A percentile compares a stretch with the other conserved stretches of the same genome.
These are phyloP conservation scores for Mycosphaerella arachidis DNA, from an alignment of 2,329 filamentous ascomycete genomes.

Conservation along the genomic window DNA sequence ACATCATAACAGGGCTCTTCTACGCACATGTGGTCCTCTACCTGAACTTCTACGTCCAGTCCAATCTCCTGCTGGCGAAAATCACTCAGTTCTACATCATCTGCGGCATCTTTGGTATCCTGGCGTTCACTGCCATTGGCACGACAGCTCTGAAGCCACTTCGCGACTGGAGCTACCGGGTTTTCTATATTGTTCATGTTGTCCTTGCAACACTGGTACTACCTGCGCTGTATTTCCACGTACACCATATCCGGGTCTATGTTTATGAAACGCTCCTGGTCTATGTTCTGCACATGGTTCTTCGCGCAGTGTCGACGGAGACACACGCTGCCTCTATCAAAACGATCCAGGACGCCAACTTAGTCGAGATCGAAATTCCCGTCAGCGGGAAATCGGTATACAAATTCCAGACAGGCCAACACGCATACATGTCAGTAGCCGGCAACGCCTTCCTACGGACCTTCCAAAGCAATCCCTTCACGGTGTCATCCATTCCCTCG, in stretches of 20 bases:
- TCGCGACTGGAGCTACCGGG: conserved; percentile 45
- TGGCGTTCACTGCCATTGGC: conserved; percentile 42
- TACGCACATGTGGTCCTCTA: conserved; percentile 52
- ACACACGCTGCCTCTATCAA: conserved; percentile 36
- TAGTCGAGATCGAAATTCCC: conserved; percentile 42
- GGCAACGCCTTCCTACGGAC: conserved; percentile 22
- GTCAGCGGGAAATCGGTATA: conserved; percentile 16
- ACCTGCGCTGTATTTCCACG: conserved; percentile 51
- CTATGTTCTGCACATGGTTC: conserved; percentile 42
- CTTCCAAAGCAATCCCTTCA: conserved; percentile 45
- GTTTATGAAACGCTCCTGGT: conserved; percentile 48
- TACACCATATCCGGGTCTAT: conserved; percentile 51
- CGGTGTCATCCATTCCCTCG: conserved; percentile 42
- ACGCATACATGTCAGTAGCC: conserved; percentile 40
- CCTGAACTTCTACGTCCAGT: conserved; percentile 53
- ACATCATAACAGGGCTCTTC: conserved; percentile 50
- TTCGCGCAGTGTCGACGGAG: conserved; percentile 35
- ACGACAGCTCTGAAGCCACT: conserved; percentile 48
- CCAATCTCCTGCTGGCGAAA: conserved; percentile 49
- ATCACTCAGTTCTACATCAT: conserved; percentile 55
- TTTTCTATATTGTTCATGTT: conserved; percentile 56
- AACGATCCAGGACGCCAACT: conserved; percentile 37
- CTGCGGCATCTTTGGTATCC: conserved; percentile 49
- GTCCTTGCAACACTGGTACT: conserved; percentile 48
- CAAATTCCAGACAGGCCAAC: conserved; percentile 43